Evolutionary conservation across 2,329 filamentous ascomycete species (phyloP), one percentile per base, ranked within the genome.

Genomic region (Sporothrix luriei): DNA sequence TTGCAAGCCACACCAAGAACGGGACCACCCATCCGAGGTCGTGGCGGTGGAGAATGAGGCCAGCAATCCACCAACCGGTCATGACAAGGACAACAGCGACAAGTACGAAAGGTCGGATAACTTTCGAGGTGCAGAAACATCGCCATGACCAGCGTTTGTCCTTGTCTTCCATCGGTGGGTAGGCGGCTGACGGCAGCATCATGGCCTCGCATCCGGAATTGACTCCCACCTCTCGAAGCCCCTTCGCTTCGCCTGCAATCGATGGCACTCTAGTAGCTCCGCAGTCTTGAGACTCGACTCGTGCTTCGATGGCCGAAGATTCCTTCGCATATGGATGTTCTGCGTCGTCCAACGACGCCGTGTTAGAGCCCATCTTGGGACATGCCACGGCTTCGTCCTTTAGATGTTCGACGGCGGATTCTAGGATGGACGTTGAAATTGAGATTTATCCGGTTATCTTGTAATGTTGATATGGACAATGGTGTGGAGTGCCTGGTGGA

Each of bases 21-120:
- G 93, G 93, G 65, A 94, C 87, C 69, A 96, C 80, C 93, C 93
- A 97, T 76, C 92, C 92, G 79, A 85, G 84, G 75, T 83, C 84
- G 76, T 93, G 88, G 71, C 87, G 87, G 78, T 94, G 92, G 68
- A 92, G 64, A 43, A 76, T 68, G 40, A 81, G 76, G 46, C 80
- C 79, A 61, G 75, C 78, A 26, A 80, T 77, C 79, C 79, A 81
- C 80, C 80, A 81, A 66, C 79, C 80, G 10, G 68, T 69, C 68
- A 69, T 67, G 24, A 68, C 51, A 14, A 54, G 13, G 19, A 68
- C 14, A n/a, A 49, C 19, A n/a, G 55, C 14, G n/a, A 57, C 7
- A 19, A 70, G 66, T 1, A 57, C 19, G 9, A 51, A 33, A 16
- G 38, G 65, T 6, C 43, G 59, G 7, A 66, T n/a, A 24, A 29